A percentile compares a stretch with the other conserved stretches of the same genome.
These are phyloP conservation scores for Fraxinus pennsylvanica DNA, from an alignment of 257 asterid genomes.

Conservation along the genomic window DNA sequence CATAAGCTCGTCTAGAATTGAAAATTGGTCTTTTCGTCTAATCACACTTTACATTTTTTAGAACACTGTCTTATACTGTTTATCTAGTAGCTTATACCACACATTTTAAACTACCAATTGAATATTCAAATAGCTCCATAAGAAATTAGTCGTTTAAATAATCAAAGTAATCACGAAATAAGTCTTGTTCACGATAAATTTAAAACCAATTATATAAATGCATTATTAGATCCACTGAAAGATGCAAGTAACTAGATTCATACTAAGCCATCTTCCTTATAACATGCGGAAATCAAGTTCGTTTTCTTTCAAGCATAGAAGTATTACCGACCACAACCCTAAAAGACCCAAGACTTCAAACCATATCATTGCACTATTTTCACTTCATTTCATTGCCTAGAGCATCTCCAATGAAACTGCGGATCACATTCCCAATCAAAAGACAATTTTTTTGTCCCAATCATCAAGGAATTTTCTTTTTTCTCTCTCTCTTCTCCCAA, in stretches of 20 bases:
- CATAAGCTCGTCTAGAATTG: too few relatives aligned
- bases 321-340: slow-evolving; percentile 27
- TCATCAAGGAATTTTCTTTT: not conserved
- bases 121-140: not conserved
- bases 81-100: not conserved
- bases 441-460: not conserved
- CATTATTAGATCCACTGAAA: not conserved
- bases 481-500: too few relatives aligned
- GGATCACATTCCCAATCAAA: not conserved
- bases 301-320: slow-evolving; percentile 18
- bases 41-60: too few relatives aligned
- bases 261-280: not conserved
- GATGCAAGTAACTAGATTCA: not conserved
- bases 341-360: slow-evolving; percentile 25
- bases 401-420: too few relatives aligned
- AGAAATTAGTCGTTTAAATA: not conserved
- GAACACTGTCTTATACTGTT: not conserved
- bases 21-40: too few relatives aligned
- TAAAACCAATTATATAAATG: not conserved
- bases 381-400: too few relatives aligned
- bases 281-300: slow-evolving; percentile 30
- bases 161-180: not conserved
- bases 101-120: not conserved
- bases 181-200: not conserved
- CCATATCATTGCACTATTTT: slow-evolving; percentile 8